Percentiles rank a stretch among this genome's conserved stretches.
Conservation (phyloP, 352 stramenopile species). For the Salisapilia sapeloensis region DNA sequence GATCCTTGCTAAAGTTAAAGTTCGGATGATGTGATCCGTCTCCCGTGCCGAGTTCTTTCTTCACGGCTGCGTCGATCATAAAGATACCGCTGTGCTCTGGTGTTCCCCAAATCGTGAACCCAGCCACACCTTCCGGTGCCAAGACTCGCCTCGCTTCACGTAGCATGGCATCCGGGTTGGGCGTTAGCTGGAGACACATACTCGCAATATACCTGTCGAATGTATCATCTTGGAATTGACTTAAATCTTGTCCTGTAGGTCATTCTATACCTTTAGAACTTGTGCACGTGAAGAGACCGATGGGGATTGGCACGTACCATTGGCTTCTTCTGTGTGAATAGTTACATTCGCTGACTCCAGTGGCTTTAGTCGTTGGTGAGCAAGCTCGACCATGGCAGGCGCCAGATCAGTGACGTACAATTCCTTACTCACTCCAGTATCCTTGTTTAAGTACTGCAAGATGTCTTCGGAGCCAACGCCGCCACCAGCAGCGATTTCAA, state of each 20-base stretch:
- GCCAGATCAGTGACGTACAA: slow-evolving; percentile 24
- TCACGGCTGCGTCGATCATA: slow-evolving; percentile 6
- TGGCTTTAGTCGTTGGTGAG: slow-evolving; percentile 10
- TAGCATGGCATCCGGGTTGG: slow-evolving; percentile 26
- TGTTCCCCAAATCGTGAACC: slow-evolving; percentile 37
- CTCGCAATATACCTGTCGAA: slow-evolving; percentile 31
- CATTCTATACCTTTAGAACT: not conserved
- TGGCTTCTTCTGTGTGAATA: slow-evolving; percentile 11
- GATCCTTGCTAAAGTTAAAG: slow-evolving; percentile 24
- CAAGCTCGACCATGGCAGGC: slow-evolving; percentile 19
- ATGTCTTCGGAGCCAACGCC: slow-evolving; percentile 26
- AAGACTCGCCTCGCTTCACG: slow-evolving; percentile 24
- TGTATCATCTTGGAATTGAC: slow-evolving; percentile 8
- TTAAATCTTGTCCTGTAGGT: slow-evolving; percentile 16
- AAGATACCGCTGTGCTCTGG: slow-evolving; percentile 26
- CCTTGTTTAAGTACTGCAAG: slow-evolving; percentile 3
- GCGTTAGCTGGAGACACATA: slow-evolving; percentile 25
- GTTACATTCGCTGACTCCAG: slow-evolving; percentile 6
- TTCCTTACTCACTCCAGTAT: slow-evolving; percentile 6
- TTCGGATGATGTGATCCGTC: slow-evolving; percentile 15
- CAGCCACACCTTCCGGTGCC: slow-evolving; percentile 12
- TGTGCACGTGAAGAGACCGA: slow-evolving; percentile 1
- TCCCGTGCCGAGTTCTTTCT: slow-evolving; percentile 14
- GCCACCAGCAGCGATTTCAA: slow-evolving; percentile 27
- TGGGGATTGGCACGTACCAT: slow-evolving; percentile 7